Percentiles rank a stretch among this genome's conserved stretches.
These are phyloP conservation scores for Penicillium cinerascens DNA, from an alignment of 495 filamentous ascomycete species.

Conservation along the genomic window DNA sequence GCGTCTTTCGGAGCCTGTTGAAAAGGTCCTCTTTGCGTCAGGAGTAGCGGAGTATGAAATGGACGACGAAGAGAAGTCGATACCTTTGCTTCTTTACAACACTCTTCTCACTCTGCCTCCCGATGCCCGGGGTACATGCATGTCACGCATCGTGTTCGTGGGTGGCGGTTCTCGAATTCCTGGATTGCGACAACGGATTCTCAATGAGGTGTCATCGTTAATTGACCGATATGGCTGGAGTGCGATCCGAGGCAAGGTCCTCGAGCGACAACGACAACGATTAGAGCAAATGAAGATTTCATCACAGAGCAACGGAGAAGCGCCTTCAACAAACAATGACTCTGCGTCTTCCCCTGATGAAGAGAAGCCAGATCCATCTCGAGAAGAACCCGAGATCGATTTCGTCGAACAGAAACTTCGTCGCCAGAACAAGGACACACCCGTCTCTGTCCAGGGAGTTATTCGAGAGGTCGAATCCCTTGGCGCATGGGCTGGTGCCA, in stretches of 20 bases:
- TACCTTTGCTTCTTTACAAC: slow-evolving; percentile 71
- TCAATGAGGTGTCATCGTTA: slow-evolving; percentile 66
- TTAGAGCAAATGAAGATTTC: slow-evolving; percentile 43
- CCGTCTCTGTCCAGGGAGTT: slow-evolving; percentile 50
- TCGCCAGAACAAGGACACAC: slow-evolving; percentile 45
- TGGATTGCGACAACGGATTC: slow-evolving; percentile 74
- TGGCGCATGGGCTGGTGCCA: slow-evolving; percentile 86
- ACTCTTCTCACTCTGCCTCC: slow-evolving; percentile 71
- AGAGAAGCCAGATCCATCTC: slow-evolving; percentile 29
- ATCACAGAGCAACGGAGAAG: slow-evolving; percentile 20
- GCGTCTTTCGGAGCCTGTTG: slow-evolving; percentile 66
- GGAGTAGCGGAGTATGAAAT: slow-evolving; percentile 52
- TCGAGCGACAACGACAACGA: slow-evolving; percentile 52
- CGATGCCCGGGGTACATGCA: slow-evolving; percentile 78
- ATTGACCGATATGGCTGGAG: slow-evolving; percentile 74
- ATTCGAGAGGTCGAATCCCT: slow-evolving; percentile 77
- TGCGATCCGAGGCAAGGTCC: slow-evolving; percentile 58
- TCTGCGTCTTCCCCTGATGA: slow-evolving; percentile 39
- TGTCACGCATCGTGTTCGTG: slow-evolving; percentile 85
- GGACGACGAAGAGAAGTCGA: slow-evolving; percentile 81
- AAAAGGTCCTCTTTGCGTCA: slow-evolving; percentile 65
- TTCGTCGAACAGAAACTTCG: slow-evolving; percentile 61
- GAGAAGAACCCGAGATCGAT: slow-evolving; percentile 46
- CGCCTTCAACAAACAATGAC: slow-evolving; percentile 2
- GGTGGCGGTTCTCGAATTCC: slow-evolving; percentile 78